Conservation (phyloP, 306 rosid genomes). For the Medicago arabica region DNA sequence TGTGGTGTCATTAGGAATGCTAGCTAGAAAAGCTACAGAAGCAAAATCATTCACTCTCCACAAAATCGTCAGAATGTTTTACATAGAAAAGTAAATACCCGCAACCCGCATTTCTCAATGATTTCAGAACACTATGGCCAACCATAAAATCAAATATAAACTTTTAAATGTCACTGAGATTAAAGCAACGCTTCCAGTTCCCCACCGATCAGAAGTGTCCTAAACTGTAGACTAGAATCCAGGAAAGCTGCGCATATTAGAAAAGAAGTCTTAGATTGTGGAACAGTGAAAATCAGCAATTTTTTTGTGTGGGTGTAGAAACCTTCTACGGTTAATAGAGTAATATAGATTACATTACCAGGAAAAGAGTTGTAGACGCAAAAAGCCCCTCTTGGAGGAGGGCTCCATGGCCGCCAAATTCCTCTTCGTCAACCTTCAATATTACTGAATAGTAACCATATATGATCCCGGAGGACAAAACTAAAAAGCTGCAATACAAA, state of each 20-base stretch:
- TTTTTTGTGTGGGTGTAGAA: neutral
- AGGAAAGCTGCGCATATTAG: slow-evolving; percentile 72
- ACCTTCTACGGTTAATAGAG: slow-evolving; percentile 7
- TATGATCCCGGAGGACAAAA: slow-evolving; percentile 69
- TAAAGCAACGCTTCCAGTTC: slow-evolving; percentile 41
- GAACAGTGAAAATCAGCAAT: neutral
- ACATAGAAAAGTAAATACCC: slow-evolving; percentile 47
- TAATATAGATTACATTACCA: slow-evolving; percentile 59
- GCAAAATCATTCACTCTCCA: slow-evolving; percentile 49
- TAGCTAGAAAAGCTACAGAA: slow-evolving; percentile 45
- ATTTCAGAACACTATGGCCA: slow-evolving; percentile 17
- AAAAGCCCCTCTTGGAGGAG: slow-evolving; percentile 99
- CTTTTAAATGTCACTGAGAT: slow-evolving; percentile 32
- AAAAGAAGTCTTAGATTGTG: slow-evolving; percentile 27
- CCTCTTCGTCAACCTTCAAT: slow-evolving; percentile 95
- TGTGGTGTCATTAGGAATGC: slow-evolving; percentile 43
- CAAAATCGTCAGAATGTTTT: slow-evolving; percentile 50
- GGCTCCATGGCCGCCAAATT: slow-evolving; percentile 96
- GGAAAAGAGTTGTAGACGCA: slow-evolving; percentile 89
- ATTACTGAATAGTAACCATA: slow-evolving; percentile 85
- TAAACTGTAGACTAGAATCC: slow-evolving; percentile 94
- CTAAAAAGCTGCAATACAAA: slow-evolving; percentile 70
- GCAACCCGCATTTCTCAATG: slow-evolving; percentile 30
- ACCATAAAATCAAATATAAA: slow-evolving; percentile 14
- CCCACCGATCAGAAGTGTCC: slow-evolving; percentile 79